Evolutionary conservation across 495 filamentous ascomycete species (phyloP), one percentile per base, ranked within the genome.

Genomic region (Penicillium macrosclerotiorum): DNA sequence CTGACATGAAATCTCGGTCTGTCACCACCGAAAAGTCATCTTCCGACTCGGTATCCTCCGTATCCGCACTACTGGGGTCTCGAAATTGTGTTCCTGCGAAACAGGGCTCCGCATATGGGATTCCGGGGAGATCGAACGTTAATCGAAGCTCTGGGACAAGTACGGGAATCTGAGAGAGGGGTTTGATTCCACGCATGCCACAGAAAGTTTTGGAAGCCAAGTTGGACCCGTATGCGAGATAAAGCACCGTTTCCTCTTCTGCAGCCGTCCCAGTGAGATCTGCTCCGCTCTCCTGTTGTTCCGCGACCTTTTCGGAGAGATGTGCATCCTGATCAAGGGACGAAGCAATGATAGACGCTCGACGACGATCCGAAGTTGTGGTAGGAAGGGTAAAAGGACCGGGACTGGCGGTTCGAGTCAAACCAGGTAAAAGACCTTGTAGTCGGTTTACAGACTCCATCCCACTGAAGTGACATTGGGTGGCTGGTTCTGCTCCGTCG

Each of bases 151-250:
- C 71, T 0, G 93, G 93, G 12, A 90, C 88, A 4, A 83, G 75
- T 13, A 95, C 93, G 57, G 87, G 85, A 52, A 91, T 62, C 45
- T 83, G 74, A 33, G 85, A 86, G 8, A 96, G 59, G 0, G 93
- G 93, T 6, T 75, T 79, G 59, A 97, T 90, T 48, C 84, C 84
- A 9, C 90, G 83, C 23, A 52, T 66, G 35, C 84, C 88, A 20
- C 79, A 76, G 63, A 97, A 96, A 1, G 85, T 90, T 56, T 84
- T 62, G 13, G 83, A 74, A 39, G 71, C 77, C 44, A 98, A 78
- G 62, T 97, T 98, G 37, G 90, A 95, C 50, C 93, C 93, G 55
- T 98, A 98, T 29, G 93, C 93, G 8, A 98, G 81, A 69, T 97
- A 98, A 34, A 95, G 77, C 37, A 95, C 73, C 2, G 88, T 89